Evolutionary conservation across 805 yeast species (phyloP).

Genomic region (Lachancea mirantina): DNA sequence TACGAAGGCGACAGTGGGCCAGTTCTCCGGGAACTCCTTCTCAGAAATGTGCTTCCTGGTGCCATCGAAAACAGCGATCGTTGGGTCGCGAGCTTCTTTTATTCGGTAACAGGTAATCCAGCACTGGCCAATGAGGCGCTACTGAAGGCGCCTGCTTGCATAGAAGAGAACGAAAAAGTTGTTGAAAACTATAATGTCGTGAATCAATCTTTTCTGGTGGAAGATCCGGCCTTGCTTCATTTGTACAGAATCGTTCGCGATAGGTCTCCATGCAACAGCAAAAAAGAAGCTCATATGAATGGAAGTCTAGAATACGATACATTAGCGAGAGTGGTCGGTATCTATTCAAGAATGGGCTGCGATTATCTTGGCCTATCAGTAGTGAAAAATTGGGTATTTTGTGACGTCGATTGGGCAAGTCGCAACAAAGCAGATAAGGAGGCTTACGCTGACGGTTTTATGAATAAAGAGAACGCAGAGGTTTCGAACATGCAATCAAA

Average conservation of each 20-base stretch:
- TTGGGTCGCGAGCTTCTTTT: conserved; percentile 79
- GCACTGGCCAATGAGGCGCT: conserved; percentile 55
- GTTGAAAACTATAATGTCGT: conserved; percentile 30
- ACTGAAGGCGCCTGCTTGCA: conserved; percentile 45
- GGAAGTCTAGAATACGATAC: conserved; percentile 51
- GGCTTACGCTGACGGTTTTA: too few species aligned
- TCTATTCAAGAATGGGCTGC: conserved; percentile 87
- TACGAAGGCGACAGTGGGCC: conserved; percentile 60
- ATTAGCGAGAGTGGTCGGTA: conserved; percentile 53
- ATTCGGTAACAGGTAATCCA: conserved; percentile 53
- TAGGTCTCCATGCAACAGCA: too few species aligned
- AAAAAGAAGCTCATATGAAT: conserved; percentile 37
- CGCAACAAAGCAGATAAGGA: too few species aligned
- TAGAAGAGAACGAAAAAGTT: conserved; percentile 26
- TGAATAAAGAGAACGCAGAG: too few species aligned
- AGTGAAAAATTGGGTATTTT: conserved; percentile 62
- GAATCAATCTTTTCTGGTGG: conserved; percentile 45
- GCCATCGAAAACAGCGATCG: conserved; percentile 61
- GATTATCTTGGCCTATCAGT: conserved; percentile 64
- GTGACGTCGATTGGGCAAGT: too few species aligned
- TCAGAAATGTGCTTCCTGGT: conserved; percentile 43
- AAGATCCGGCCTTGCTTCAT: conserved; percentile 75
- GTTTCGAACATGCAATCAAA: too few species aligned
- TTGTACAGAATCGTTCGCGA: conserved; percentile 58
- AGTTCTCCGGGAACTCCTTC: conserved; percentile 43